Base-by-base conservation (phyloP, 1,284 basidiomycete genomes). In the Apiotrichum veenhuisii region DNA sequence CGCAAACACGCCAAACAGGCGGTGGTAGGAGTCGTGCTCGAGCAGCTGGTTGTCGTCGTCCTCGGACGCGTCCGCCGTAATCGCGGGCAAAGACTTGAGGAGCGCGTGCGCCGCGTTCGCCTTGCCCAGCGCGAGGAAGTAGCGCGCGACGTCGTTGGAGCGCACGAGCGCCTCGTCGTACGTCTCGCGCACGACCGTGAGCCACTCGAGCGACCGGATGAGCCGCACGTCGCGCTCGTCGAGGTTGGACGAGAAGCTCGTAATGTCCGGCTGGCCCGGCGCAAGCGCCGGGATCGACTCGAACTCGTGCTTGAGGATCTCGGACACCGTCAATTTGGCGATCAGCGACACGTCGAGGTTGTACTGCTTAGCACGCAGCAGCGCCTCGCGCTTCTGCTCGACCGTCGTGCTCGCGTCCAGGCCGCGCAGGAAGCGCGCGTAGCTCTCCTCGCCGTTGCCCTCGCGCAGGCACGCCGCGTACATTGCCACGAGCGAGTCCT, bases 381-480 rank as follows among this genome's bases (percentile, higher is more conserved):
- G 79, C 0, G 91, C 88, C 26, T 82, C 76, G n/a, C 83, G 80
- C 30, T 92, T 84, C 59, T 89, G 86, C 33, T 82, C 78, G 46
- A 83, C 76, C 55, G 88, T 84, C 0, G 86, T 82, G 1, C 84
- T 82, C 12, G 90, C 81, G 53, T 86, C 87, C 60, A 96, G 84
- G 78, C 80, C 71, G 27, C 88, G 85, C 33, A 98, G 81, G 84
- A 93, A 98, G 65, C 87, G 80, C 0, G 94, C 93, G 68, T 98
- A 98, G 45, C 91, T 88, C 66, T 92, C 88, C 47, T 95, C 86
- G 7, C 93, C 93, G 64, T 89, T 91, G 59, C 78, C 78, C 58
- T 89, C 87, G n/a, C 92, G 89, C 22, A 98, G 79, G 40, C 89
- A 89, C 43, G 89, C 86, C 1, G 93, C 91, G 71, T 98, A 98